phyloP scores from a whole-genome alignment of 2,329 filamentous ascomycete species.

The Calonectria hongkongensis region DNA sequence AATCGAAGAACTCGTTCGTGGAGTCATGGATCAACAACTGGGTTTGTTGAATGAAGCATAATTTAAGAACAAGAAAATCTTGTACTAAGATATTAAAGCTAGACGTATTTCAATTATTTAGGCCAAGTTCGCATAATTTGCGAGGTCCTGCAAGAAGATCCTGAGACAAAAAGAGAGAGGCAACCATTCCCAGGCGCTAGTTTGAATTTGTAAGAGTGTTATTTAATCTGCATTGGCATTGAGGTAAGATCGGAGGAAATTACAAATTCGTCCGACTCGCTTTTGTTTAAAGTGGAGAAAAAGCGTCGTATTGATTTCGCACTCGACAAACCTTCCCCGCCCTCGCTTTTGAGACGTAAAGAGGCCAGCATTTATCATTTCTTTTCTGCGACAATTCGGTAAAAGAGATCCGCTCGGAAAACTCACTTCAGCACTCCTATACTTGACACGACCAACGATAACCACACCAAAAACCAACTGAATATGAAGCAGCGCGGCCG shows the following conservation, averaged over 20 bases:
- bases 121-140: background rate
- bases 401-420: too few species aligned
- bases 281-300: background rate
- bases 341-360: background rate
- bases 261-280: background rate
- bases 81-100: background rate
- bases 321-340: background rate
- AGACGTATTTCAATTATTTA: background rate
- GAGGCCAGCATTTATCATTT: too few species aligned
- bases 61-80: background rate
- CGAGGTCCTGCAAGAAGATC: too few species aligned
- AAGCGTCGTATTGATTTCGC: background rate
- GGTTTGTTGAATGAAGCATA: background rate
- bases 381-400: too few species aligned
- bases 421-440: too few species aligned
- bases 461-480: background rate
- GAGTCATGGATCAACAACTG: conserved; percentile 2
- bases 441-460: background rate
- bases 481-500: background rate
- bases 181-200: too few species aligned
- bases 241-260: background rate
- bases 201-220: too few species aligned
- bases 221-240: background rate
- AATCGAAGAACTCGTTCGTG: background rate
- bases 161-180: too few species aligned